Percentiles rank a stretch among this genome's conserved stretches.
Conservation (phyloP, 495 filamentous ascomycete species). For the Astrocystis sublimbata region DNA sequence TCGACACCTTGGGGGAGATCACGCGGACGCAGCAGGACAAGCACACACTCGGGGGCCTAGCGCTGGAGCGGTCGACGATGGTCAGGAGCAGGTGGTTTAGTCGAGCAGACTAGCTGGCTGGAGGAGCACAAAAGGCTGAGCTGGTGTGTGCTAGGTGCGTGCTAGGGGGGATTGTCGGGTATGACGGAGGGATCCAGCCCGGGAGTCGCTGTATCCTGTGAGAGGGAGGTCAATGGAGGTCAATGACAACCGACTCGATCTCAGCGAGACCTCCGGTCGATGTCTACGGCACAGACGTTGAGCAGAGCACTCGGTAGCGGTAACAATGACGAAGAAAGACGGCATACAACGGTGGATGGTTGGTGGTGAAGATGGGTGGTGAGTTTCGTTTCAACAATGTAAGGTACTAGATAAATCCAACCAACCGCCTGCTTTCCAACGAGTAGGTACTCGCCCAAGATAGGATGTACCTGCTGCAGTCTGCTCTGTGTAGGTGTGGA, state of each 20-base stretch:
- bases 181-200: slow-evolving; percentile 11
- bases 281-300: slow-evolving; percentile 2
- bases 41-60: no score
- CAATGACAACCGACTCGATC: not conserved
- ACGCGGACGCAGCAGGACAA: not conserved
- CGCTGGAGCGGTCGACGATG: slow-evolving; percentile 1
- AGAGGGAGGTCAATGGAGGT: not conserved
- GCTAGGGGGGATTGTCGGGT: slow-evolving; percentile 16
- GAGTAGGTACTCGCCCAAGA: no score
- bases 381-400: slow-evolving; percentile 2
- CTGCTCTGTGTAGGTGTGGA: not conserved
- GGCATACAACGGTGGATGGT: not conserved
- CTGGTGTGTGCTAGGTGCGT: not conserved
- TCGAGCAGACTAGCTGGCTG: not conserved
- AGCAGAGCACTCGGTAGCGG: not conserved
- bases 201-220: not conserved
- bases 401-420: no score
- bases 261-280: not conserved
- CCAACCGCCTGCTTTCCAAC: slow-evolving; percentile 1
- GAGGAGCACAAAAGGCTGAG: not conserved
- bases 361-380: not conserved
- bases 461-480: no score
- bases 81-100: slow-evolving; percentile 6
- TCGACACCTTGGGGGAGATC: not conserved
- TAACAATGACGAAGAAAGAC: slow-evolving; percentile 1